Evolutionary conservation across 176 grass and related monocot genomes (phyloP).

Genomic region (Leersia perrieri): DNA sequence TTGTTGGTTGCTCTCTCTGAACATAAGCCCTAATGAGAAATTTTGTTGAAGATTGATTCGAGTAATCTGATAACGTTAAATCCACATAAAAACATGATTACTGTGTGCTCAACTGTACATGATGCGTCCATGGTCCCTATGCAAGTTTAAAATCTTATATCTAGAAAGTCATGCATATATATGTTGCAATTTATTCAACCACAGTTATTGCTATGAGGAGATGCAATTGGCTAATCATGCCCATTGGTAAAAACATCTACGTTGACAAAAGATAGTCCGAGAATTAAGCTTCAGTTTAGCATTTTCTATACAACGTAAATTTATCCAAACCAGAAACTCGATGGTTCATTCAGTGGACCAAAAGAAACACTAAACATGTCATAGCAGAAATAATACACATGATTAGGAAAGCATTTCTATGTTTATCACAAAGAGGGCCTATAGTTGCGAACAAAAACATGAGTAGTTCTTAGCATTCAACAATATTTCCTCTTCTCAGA

Average conservation of each 20-base stretch:
- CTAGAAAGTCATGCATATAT: neutral
- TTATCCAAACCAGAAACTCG: neutral
- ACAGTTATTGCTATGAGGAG: neutral
- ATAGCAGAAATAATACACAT: neutral
- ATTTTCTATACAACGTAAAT: neutral
- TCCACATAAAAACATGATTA: too few species aligned
- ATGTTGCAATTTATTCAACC: neutral
- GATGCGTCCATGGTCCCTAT: neutral
- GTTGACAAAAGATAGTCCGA: neutral
- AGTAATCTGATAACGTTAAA: too few species aligned
- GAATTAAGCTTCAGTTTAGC: neutral
- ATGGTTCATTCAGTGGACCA: neutral
- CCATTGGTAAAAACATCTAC: neutral
- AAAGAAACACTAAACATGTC: neutral
- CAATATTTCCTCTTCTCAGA: slow-evolving; percentile 9
- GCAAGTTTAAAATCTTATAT: neutral
- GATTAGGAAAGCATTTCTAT: slow-evolving; percentile 1
- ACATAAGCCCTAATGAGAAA: too few species aligned
- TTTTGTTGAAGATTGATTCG: too few species aligned
- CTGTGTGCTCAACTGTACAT: neutral
- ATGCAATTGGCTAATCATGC: neutral
- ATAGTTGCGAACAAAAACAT: neutral
- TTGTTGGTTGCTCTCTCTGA: too few species aligned
- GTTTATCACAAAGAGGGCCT: neutral
- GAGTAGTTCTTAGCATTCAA: neutral